Conservation (phyloP, 163 green algal species). For the Prototheca wickerhamii region DNA sequence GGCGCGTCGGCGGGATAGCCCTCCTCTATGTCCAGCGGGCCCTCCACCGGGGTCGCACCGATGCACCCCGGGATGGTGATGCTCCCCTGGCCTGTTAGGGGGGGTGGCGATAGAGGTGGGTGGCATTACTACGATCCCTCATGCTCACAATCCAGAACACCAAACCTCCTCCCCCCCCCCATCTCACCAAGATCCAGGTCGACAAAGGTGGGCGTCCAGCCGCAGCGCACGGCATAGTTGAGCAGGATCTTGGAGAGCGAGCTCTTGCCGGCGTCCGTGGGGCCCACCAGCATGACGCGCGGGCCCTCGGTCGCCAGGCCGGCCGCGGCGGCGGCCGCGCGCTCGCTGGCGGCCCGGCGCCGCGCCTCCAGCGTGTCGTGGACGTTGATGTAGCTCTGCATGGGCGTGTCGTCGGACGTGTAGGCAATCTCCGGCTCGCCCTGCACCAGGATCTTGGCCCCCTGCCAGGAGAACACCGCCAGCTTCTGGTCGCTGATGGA, state of each 20-base stretch:
- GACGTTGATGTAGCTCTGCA: slow-evolving; percentile 74
- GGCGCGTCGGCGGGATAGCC: slow-evolving; percentile 64
- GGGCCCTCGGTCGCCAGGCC: background rate
- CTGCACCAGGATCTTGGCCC: slow-evolving; percentile 45
- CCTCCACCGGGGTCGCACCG: slow-evolving; percentile 64
- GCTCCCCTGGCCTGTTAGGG: slow-evolving; percentile 63
- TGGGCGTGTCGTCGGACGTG: slow-evolving; percentile 75
- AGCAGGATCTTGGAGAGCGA: slow-evolving; percentile 75
- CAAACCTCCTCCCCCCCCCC: background rate
- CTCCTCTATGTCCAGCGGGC: slow-evolving; percentile 69
- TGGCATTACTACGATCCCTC: no score
- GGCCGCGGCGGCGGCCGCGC: background rate
- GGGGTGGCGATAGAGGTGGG: no score
- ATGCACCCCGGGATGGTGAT: slow-evolving; percentile 73
- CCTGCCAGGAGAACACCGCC: slow-evolving; percentile 64
- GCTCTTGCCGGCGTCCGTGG: slow-evolving; percentile 79
- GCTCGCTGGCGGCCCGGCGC: slow-evolving; percentile 39
- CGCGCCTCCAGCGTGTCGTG: slow-evolving; percentile 69
- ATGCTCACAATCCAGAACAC: background rate
- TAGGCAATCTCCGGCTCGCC: slow-evolving; percentile 51
- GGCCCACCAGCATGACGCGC: slow-evolving; percentile 45
- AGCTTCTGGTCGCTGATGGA: slow-evolving; percentile 51
- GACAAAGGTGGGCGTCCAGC: slow-evolving; percentile 61
- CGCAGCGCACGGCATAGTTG: slow-evolving; percentile 78
- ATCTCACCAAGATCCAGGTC: slow-evolving; percentile 85